Evolutionary conservation across 305 asterid genomes (phyloP), one percentile per base, ranked within the genome.

Genomic region (Ilex paraguariensis): DNA sequence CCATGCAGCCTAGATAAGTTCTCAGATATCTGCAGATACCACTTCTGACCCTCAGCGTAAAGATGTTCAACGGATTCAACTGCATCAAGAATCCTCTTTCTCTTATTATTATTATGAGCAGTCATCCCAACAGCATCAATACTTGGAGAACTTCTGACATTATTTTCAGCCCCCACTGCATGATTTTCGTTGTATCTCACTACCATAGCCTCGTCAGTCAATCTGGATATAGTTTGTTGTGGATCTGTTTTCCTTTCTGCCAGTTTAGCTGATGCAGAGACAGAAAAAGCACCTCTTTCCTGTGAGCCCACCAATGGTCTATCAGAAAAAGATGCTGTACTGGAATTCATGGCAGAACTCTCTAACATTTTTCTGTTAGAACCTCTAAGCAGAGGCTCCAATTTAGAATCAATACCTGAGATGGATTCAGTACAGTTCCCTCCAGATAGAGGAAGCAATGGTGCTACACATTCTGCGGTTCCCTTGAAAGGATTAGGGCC

Each of bases 321-420:
- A 85, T 92, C 95, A 87, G 93, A 83, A 87, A 88, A 87, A 81
- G 95, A 91, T 83, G 88, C 85, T 68, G 84, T 82, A 87, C 89
- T 80, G 78, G 95, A 85, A 92, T 85, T 77, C 81, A 87, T 72
- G 82, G 92, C 96, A 87, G 87, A 85, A 89, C 82, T 77, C 86
- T 76, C 81, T 75, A 87, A 85, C 81, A 76, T 71, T 79, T 85
- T 84, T 81, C 67, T 80, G 80, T 73, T 80, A 85, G 87, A 76
- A 79, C 87, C 94, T 81, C 84, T 77, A 77, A 68, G 82, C 57
- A 83, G 84, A 86, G 86, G 95, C 77, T 81, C 94, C 95, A 82
- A 73, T 78, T 81, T 73, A 82, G 91, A 87, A 75, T 81, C 79
- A 77, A 74, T 92, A 92, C 98, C 98, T 90, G 94, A 83, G 66